Percentiles rank a stretch among this genome's conserved stretches.
Conservation (phyloP, 208 protist species). For the Angomonas desouzai region DNA sequence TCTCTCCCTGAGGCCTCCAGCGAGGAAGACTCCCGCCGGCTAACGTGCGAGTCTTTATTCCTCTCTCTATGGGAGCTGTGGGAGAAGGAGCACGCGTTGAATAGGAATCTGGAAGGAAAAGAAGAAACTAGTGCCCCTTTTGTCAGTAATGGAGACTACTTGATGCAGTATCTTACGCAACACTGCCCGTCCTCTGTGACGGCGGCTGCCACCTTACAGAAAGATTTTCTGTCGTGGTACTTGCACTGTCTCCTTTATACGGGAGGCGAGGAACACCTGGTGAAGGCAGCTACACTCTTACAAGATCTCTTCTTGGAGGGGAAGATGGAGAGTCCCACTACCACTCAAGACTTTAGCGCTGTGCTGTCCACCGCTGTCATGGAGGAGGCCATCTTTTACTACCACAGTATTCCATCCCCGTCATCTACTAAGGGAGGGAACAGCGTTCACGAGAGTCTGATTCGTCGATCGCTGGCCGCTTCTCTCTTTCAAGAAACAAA, state of each 20-base stretch:
- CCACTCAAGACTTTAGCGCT: neutral
- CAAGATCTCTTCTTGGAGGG: neutral
- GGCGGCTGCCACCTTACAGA: neutral
- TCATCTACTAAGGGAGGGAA: neutral
- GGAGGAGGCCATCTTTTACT: neutral
- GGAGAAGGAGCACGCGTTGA: neutral
- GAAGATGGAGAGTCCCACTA: neutral
- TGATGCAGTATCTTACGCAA: neutral
- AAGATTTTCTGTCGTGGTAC: neutral
- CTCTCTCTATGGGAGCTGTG: neutral
- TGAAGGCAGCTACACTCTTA: neutral
- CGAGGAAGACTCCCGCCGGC: neutral
- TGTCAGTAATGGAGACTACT: neutral
- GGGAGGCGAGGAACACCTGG: neutral
- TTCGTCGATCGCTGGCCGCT: neutral
- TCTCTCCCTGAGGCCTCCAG: neutral
- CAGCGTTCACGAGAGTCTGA: neutral
- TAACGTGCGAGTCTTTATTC: neutral
- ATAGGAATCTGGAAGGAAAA: neutral
- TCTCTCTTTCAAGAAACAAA: neutral
- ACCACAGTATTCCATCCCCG: neutral
- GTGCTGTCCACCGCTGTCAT: neutral
- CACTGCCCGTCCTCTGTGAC: neutral
- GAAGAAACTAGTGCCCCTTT: no score
- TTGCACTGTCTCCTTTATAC: neutral